phyloP scores from a whole-genome alignment of 139 green algal genomes.

The Chlamydomonas urium region DNA sequence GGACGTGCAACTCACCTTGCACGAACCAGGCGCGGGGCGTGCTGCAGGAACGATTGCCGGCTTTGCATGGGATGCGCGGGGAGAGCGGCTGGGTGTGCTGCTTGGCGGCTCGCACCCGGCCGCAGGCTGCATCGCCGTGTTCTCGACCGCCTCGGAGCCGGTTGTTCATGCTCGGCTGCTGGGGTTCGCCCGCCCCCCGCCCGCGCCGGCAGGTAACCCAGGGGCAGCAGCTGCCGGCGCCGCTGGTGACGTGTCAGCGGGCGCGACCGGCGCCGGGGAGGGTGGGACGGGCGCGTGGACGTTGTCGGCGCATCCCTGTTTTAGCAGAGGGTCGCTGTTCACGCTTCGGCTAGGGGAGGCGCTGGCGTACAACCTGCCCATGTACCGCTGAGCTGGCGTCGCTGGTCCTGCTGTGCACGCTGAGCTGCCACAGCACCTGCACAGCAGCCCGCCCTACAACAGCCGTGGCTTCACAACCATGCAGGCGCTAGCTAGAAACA shows the following conservation, averaged over 20 bases:
- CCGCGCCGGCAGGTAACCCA: neutral
- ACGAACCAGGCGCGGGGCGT: too few relatives aligned
- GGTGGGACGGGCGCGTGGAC: neutral
- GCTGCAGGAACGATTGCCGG: too few relatives aligned
- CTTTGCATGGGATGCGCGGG: constrained; percentile 35
- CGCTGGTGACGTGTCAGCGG: neutral
- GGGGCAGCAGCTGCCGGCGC: neutral
- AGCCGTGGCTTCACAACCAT: too few relatives aligned
- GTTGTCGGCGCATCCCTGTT: neutral
- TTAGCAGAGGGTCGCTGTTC: neutral
- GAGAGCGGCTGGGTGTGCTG: constrained; percentile 15
- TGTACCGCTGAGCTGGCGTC: neutral
- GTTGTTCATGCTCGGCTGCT: constrained; percentile 33
- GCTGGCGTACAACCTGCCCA: neutral
- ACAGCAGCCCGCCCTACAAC: too few relatives aligned
- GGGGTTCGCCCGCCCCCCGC: constrained; percentile 28
- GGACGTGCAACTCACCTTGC: too few relatives aligned
- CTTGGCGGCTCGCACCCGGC: constrained; percentile 17
- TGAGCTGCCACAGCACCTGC: too few relatives aligned
- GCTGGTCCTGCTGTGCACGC: too few relatives aligned
- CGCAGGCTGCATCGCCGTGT: constrained; percentile 35
- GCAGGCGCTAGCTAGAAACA: too few relatives aligned
- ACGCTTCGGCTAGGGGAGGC: neutral
- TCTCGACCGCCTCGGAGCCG: constrained; percentile 28
- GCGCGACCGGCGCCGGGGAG: too few relatives aligned